These are phyloP conservation scores for Leishmania guyanensis DNA, from an alignment of 208 protist species.

Conservation along the genomic window DNA sequence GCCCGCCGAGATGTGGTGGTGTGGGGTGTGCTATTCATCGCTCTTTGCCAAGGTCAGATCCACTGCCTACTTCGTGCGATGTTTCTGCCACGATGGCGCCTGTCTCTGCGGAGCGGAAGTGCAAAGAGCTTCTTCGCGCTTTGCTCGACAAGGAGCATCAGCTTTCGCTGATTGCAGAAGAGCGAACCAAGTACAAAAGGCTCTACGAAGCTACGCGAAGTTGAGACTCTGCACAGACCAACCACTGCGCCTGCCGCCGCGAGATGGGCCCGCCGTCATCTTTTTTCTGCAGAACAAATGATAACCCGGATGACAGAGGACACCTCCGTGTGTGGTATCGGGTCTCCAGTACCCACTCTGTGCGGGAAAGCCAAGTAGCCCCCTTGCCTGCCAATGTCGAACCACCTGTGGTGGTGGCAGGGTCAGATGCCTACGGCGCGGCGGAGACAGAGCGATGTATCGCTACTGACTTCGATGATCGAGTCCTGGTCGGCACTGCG, in stretches of 20 bases:
- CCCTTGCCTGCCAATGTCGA: not conserved
- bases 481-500: not conserved
- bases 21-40: not conserved
- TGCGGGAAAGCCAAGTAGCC: not conserved
- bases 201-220: conserved; percentile 16
- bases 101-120: conserved; percentile 19
- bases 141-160: conserved; percentile 79
- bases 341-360: not conserved
- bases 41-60: not conserved
- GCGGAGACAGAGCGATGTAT: not conserved
- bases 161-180: conserved; percentile 45
- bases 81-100: not conserved
- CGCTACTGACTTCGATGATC: not conserved
- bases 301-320: not conserved
- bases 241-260: not conserved
- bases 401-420: not conserved
- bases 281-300: not conserved
- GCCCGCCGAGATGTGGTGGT: conserved; percentile 2
- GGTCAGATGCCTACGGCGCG: not conserved
- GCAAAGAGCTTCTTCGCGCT: conserved; percentile 65
- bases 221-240: not conserved
- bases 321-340: not conserved
- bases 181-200: conserved; percentile 34
- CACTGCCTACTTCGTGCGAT: not conserved
- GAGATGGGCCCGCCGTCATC: not conserved